phyloP scores from a whole-genome alignment of 2,329 filamentous ascomycete species.

The Aquanectria penicillioides region DNA sequence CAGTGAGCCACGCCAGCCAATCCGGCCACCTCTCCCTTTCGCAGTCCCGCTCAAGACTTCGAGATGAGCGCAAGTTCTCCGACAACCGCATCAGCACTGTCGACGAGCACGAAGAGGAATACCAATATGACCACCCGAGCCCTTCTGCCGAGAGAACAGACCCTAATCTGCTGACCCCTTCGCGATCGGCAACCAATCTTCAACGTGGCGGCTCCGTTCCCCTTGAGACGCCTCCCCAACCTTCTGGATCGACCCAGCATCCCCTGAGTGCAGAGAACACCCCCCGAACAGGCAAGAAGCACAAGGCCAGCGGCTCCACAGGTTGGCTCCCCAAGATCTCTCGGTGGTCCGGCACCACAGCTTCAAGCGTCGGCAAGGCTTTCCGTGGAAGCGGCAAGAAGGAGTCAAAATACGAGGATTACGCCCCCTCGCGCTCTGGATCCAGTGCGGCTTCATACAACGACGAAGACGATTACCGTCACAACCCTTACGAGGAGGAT shows the following conservation, averaged over 20 bases:
- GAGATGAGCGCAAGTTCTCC: constrained; percentile 67
- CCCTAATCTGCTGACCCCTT: constrained; percentile 71
- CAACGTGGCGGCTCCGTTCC: constrained; percentile 64
- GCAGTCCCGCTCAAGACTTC: constrained; percentile 56
- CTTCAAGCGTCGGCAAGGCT: constrained; percentile 84
- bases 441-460: constrained; percentile 77
- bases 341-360: constrained; percentile 95
- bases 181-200: constrained; percentile 52
- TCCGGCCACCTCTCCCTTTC: constrained; percentile 78
- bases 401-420: constrained; percentile 70
- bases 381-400: constrained; percentile 74
- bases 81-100: constrained; percentile 92
- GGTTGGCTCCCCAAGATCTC: constrained; percentile 90
- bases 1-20: constrained; percentile 74
- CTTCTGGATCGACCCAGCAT: constrained; percentile 47
- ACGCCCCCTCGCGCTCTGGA: constrained; percentile 75
- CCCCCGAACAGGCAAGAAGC: constrained; percentile 80
- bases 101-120: constrained; percentile 82
- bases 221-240: constrained; percentile 68
- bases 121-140: constrained; percentile 62
- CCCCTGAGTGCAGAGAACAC: constrained; percentile 80
- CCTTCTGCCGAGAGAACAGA: constrained; percentile 48
- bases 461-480: constrained; percentile 63
- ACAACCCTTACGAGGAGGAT: constrained; percentile 68
- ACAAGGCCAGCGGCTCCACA: constrained; percentile 86